Conservation (phyloP, 441 rosid species). For the Gossypium lobatum region DNA sequence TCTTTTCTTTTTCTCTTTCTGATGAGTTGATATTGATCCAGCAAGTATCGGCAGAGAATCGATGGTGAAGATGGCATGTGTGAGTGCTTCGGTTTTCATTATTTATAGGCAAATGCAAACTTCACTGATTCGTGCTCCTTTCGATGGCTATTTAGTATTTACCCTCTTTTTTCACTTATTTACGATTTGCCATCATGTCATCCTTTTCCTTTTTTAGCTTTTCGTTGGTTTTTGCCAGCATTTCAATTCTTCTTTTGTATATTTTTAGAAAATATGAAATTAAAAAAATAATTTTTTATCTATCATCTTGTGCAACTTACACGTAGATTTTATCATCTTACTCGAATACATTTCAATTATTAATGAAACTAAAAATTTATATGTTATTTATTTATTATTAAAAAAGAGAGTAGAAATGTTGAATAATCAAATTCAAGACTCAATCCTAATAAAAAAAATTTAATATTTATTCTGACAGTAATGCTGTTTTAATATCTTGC, state of each 20-base stretch:
- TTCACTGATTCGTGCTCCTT: constrained; percentile 22
- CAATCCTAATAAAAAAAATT: too few species aligned
- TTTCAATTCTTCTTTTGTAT: background rate
- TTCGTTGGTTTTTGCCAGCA: background rate
- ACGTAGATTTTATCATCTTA: too few species aligned
- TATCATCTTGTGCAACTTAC: too few species aligned
- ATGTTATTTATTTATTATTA: too few species aligned
- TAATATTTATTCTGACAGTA: too few species aligned
- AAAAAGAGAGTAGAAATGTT: too few species aligned
- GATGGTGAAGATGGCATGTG: background rate
- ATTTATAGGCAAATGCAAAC: constrained; percentile 27
- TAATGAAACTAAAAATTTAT: too few species aligned
- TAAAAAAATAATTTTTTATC: too few species aligned
- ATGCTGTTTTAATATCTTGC: too few species aligned
- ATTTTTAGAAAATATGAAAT: background rate
- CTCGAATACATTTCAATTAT: too few species aligned
- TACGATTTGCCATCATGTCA: constrained; percentile 4
- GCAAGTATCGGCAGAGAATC: constrained; percentile 12
- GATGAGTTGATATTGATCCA: constrained; percentile 1
- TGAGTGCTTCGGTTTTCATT: background rate
- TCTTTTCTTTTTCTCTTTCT: background rate
- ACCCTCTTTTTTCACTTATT: constrained; percentile 9
- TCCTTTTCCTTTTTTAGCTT: background rate
- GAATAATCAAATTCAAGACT: too few species aligned
- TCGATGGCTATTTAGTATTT: background rate